Conservation (phyloP, 2,329 filamentous ascomycete genomes). For the Fusarium sambucinum region DNA sequence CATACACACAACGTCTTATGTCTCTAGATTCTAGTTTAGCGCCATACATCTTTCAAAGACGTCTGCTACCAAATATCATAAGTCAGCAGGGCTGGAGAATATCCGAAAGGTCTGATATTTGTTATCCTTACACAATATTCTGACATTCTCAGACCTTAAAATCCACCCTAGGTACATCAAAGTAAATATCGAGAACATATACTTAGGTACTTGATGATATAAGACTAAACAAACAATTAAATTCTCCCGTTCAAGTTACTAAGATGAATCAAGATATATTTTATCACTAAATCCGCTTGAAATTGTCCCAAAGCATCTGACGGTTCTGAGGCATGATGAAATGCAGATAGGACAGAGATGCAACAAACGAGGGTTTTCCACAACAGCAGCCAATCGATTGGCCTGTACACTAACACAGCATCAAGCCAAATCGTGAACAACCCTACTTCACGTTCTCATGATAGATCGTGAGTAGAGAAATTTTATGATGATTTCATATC, state of each 20-base stretch:
- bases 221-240: background rate
- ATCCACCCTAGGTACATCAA: background rate
- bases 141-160: background rate
- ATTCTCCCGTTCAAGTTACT: background rate
- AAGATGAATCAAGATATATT: background rate
- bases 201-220: background rate
- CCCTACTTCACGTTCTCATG: background rate
- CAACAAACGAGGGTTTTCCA: conserved; percentile 50
- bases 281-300: too few species aligned
- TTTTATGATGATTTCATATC: conserved; percentile 38
- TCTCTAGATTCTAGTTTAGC: background rate
- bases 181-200: background rate
- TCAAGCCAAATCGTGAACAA: background rate
- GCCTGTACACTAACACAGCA: background rate
- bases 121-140: too few species aligned
- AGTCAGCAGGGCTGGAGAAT: background rate
- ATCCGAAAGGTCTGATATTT: too few species aligned
- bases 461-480: background rate
- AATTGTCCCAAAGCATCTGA: background rate
- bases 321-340: background rate
- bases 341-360: conserved; percentile 53
- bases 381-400: background rate
- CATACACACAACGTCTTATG: background rate
- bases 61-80: background rate
- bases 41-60: background rate